Base-by-base conservation (phyloP, 2,329 filamentous ascomycete species). In the Juglanconis juglandina region DNA sequence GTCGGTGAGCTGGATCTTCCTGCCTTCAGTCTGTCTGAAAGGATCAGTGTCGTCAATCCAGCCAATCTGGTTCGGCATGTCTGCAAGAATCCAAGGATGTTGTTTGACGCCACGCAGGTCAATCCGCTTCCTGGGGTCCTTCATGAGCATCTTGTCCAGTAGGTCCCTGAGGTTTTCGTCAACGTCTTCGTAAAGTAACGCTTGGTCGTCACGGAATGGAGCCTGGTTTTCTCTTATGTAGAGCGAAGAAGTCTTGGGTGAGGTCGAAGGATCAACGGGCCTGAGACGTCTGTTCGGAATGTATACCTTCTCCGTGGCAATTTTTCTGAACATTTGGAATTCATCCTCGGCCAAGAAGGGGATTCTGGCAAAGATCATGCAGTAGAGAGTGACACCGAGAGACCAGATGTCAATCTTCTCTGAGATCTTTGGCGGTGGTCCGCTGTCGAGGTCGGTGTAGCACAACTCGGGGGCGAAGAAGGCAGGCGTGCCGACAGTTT, bases 371-470 rank as follows among this genome's bases (percentile, higher is more conserved):
- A 90, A 99, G 58, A 99, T 87, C 72, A 99, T 87, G 70, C 94
- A 96, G 75, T 97, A 99, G 2, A 99, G 83, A 0, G 95, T 99
- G 24, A 99, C 92, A 30, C 95, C 95, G 30, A 99, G 81, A 10
- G 95, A 96, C 95, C 95, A 99, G 14, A 99, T 88, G 70, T 99
- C 95, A 66, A 99, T 96, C 68, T 96, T 91, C 68, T 92, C 91
- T 4, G 92, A 96, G 46, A 99, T 87, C 76, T 82, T 94, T 66
- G 83, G 92, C 68, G 83, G 89, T 69, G 82, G 86, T 67, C 35
- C 52, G 39, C 75, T 81, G 63, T 86, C 87, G 32, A 87, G 75
- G 64, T 95, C 92, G 1, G 91, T 96, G 72, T 93, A 95, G 76
- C 95, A 99, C 42, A 99, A 82, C 73, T 99, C 95, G 4, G 95